These are phyloP conservation scores for Coleophoma cylindrospora DNA, from an alignment of 2,329 filamentous ascomycete species.

Conservation along the genomic window DNA sequence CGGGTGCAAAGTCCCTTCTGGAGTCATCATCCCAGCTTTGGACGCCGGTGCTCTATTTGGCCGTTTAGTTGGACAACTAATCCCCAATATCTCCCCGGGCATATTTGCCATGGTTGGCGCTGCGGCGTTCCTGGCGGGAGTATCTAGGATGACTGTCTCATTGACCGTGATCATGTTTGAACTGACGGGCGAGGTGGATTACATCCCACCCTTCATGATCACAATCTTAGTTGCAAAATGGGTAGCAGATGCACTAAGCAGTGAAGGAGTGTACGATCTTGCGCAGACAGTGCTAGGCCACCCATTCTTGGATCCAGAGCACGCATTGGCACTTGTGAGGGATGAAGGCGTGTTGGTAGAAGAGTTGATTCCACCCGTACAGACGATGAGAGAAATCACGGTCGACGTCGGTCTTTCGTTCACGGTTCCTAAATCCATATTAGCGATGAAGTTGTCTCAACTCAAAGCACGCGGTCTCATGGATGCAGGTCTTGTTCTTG, in stretches of 20 bases:
- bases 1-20: constrained; percentile 54
- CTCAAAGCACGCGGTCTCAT: constrained; percentile 45
- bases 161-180: constrained; percentile 59
- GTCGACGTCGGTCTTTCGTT: constrained; percentile 38
- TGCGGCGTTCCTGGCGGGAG: constrained; percentile 52
- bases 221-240: constrained; percentile 56
- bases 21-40: constrained; percentile 55
- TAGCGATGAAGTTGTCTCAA: constrained; percentile 39
- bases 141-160: constrained; percentile 53
- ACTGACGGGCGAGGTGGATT: constrained; percentile 52
- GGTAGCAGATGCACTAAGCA: constrained; percentile 48
- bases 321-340: constrained; percentile 37
- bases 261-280: constrained; percentile 52
- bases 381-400: constrained; percentile 52
- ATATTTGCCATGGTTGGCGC: constrained; percentile 59
- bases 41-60: constrained; percentile 54
- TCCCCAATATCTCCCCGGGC: constrained; percentile 42
- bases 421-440: constrained; percentile 32
- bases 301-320: constrained; percentile 51
- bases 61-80: constrained; percentile 39
- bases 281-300: constrained; percentile 54
- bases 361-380: constrained; percentile 43
- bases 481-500: constrained; percentile 52
- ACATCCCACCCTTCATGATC: constrained; percentile 52
- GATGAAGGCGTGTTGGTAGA: constrained; percentile 32